Percentiles rank a stretch among this genome's conserved stretches.
Evolutionary conservation across 805 yeast species (phyloP).

Genomic region (Wickerhamiella siamensis): DNA sequence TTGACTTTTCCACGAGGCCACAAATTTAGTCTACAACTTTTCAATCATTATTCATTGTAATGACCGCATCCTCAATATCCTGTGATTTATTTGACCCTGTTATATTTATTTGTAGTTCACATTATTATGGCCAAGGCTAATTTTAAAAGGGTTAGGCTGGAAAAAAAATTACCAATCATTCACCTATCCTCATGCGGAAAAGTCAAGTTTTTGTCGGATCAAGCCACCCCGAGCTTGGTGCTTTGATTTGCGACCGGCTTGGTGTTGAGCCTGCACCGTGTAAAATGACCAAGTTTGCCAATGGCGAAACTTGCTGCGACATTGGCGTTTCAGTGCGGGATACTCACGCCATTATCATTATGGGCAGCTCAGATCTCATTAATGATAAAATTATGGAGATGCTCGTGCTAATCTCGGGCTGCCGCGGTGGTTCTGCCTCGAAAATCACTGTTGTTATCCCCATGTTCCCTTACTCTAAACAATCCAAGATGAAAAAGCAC

Average conservation of each 20-base stretch:
- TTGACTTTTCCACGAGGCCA: too few relatives aligned
- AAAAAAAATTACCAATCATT: not conserved
- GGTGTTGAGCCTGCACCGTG: slow-evolving; percentile 94
- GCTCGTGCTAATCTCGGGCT: slow-evolving; percentile 82
- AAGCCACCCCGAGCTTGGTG: slow-evolving; percentile 91
- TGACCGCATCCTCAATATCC: too few relatives aligned
- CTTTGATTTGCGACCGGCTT: slow-evolving; percentile 72
- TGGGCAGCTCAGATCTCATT: slow-evolving; percentile 71
- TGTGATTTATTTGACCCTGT: too few relatives aligned
- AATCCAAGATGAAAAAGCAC: slow-evolving; percentile 95
- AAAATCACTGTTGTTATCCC: slow-evolving; percentile 95
- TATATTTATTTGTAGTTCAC: too few relatives aligned
- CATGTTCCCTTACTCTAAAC: slow-evolving; percentile 93
- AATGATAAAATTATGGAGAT: slow-evolving; percentile 96
- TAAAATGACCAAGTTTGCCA: slow-evolving; percentile 79
- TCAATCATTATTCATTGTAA: too few relatives aligned
- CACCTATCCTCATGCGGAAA: slow-evolving; percentile 69
- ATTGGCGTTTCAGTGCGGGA: slow-evolving; percentile 92
- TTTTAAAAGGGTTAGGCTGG: too few relatives aligned
- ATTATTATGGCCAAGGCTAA: too few relatives aligned
- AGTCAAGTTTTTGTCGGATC: slow-evolving; percentile 93
- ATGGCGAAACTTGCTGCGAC: slow-evolving; percentile 95
- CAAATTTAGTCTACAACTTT: too few relatives aligned
- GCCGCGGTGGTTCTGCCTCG: slow-evolving; percentile 96
- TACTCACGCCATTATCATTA: slow-evolving; percentile 90